Conservation (phyloP, 2,329 filamentous ascomycete species). For the Westerdykella aurantiaca region DNA sequence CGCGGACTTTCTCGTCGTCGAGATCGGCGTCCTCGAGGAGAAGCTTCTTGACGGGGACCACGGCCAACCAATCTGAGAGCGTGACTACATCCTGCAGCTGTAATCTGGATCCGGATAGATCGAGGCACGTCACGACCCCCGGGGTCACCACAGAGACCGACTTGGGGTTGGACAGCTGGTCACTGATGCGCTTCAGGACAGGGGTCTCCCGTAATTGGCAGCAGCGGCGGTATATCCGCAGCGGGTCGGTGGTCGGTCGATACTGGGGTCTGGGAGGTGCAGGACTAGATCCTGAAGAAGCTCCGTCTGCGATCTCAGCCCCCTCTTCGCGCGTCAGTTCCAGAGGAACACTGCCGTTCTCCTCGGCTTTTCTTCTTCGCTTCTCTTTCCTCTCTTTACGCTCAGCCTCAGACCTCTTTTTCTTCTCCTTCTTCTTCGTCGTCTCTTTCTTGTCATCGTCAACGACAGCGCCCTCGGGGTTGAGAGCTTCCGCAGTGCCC, state of each 20-base stretch:
- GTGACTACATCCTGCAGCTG: constrained; percentile 79
- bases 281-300: constrained; percentile 11
- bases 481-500: constrained; percentile 37
- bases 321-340: constrained; percentile 64
- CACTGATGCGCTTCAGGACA: constrained; percentile 84
- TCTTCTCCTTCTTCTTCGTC: constrained; percentile 85
- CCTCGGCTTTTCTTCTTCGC: constrained; percentile 75
- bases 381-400: constrained; percentile 88
- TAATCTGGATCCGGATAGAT: constrained; percentile 79
- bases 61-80: constrained; percentile 85
- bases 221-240: constrained; percentile 87
- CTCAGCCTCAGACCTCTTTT: constrained; percentile 90
- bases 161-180: constrained; percentile 71
- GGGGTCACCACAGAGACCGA: constrained; percentile 58
- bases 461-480: constrained; percentile 34
- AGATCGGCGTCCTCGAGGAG: constrained; percentile 82
- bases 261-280: constrained; percentile 51
- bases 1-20: constrained; percentile 77
- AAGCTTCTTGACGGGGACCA: constrained; percentile 84
- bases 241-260: constrained; percentile 80
- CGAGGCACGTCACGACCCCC: constrained; percentile 75
- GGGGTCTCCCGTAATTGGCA: constrained; percentile 91
- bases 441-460: constrained; percentile 34
- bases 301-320: constrained; percentile 9
- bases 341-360: constrained; percentile 79